Base-by-base conservation (phyloP, 2,329 filamentous ascomycete genomes). In the Sclerotinia minor region DNA sequence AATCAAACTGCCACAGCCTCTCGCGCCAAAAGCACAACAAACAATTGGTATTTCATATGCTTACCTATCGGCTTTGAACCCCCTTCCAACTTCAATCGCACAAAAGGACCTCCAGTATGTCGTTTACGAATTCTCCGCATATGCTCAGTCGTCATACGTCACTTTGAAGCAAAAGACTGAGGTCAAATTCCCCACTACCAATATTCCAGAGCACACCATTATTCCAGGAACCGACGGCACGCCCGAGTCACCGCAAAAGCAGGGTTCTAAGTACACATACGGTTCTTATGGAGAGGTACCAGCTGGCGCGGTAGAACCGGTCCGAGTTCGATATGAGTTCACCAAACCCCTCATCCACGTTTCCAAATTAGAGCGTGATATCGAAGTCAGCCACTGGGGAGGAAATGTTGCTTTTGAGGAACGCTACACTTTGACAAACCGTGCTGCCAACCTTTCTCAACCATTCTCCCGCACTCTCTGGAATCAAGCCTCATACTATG, bases 331-430 rank as follows among this genome's bases (percentile, higher is more conserved):
- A 70, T 98, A 96, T 80, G 94, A 99, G 79, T 97, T 95, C 81
- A 97, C 92, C 72, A 96, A 94, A 80, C 94, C 95, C 17, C 83
- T 99, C 68, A 90, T 89, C 54, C 92, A 95, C 76, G 87, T 92
- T 63, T 87, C 88, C 45, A 83, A 87, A 21, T 83, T 99, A 69
- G 92, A 98, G 80, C 89, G 95, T 69, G 94, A 98, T 76, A 82
- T 99, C 71, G 95, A 99, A 79, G 90, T 99, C 74, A 96, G 92
- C 77, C 95, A 98, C 80, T 99, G 95, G 95, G 95, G 95, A 73
- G 95, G 95, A 71, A 99, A 99, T 78, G 81, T 98, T 65, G 95
- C 95, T 1, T 92, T 94, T 61, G 95, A 99, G 81, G 95, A 99
- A 81, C 88, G 92, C 68, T 97, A 97, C 81, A 92, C 90, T 79